Base-by-base conservation (phyloP, 306 rosid genomes). In the Vigna radiata region DNA sequence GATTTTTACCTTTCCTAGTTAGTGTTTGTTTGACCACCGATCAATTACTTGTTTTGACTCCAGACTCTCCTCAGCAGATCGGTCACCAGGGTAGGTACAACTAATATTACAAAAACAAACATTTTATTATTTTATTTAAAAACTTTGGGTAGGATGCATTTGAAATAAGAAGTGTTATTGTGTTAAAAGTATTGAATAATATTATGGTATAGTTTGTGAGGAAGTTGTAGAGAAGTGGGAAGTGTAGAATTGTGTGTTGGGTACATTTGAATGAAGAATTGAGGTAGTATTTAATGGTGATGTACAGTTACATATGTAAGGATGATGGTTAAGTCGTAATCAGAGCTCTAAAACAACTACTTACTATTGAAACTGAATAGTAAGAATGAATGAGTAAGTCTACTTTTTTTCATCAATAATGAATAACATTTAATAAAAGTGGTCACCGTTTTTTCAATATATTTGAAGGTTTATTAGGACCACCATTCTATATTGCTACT, bases 391-490 rank as follows among this genome's bases (percentile, higher is more conserved):
- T 27, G 59, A 29, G 15, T 23, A 46, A 79, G 49, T 55, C 50
- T 74, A 39, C 72, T 54, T 36, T 6, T 49, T 54, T 47, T 16
- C 78, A 63, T 37, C 77, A 75, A 33, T 52, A 47, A 80, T 74
- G 11, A 74, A 41, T 43, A 63, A 44, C 75, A 43, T 23, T 53
- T 54, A 76, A 31, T 67, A 60, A 49, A 58, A 66, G 58, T 56
- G 47, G 75, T 58, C 15, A 50, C 17, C 33, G n/a, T n/a, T 36
- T 60, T 76, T 83, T 54, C 60, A 25, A 52, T 21, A 25, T 54
- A 4, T 50, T 39, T 48, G 19, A 71, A 80, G 72, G 72, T 19
- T 44, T 59, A n/a, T n/a, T 71, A 65, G 87, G 87, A 80, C 85
- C 85, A 43, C 59, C 43, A 37, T 73, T 60, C 55, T 43, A 17